phyloP scores from a whole-genome alignment of 257 asterid species.

The Solanum pinnatisectum region DNA sequence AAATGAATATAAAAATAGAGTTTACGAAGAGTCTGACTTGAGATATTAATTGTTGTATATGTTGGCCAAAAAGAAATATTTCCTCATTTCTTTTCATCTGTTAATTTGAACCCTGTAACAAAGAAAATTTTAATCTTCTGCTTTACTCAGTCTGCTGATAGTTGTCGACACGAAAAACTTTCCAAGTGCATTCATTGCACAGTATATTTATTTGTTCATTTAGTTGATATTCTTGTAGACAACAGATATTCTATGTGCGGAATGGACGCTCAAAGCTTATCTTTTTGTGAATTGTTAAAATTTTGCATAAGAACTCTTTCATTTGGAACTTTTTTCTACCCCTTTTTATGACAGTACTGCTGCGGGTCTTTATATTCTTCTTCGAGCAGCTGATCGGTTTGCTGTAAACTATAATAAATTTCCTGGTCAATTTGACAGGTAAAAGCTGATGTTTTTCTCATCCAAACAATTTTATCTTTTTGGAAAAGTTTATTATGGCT shows the following conservation, averaged over 20 bases:
- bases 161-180: background rate
- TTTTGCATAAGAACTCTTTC: background rate
- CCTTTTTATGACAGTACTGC: slow-evolving; percentile 49
- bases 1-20: background rate
- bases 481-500: background rate
- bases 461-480: background rate
- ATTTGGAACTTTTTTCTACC: background rate
- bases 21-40: background rate
- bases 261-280: background rate
- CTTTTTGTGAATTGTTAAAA: background rate
- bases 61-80: background rate
- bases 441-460: slow-evolving; percentile 4
- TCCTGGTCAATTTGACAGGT: slow-evolving; percentile 96
- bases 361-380: slow-evolving; percentile 76
- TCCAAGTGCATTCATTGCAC: background rate
- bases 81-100: background rate
- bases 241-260: background rate
- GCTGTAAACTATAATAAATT: slow-evolving; percentile 73
- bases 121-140: background rate
- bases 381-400: slow-evolving; percentile 87
- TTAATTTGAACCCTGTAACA: background rate
- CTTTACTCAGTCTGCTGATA: background rate
- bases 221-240: background rate
- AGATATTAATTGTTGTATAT: background rate
- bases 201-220: background rate